These are phyloP conservation scores for Xylaria longipes DNA, from an alignment of 495 filamentous ascomycete genomes.

Conservation along the genomic window DNA sequence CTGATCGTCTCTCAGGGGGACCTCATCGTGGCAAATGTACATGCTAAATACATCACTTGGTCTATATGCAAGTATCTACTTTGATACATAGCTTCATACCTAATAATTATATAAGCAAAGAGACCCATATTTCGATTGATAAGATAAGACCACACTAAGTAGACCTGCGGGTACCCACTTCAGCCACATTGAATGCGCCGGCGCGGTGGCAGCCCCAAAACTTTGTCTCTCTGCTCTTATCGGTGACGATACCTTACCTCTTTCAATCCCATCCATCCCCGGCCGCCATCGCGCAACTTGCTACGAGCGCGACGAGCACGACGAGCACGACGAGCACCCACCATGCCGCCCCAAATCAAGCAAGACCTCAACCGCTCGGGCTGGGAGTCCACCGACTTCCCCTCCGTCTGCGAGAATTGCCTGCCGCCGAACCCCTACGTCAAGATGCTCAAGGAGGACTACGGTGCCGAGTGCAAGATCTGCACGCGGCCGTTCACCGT, in stretches of 20 bases:
- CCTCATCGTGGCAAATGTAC: not conserved
- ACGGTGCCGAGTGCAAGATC: constrained; percentile 81
- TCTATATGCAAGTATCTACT: not conserved
- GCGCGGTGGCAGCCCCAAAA: not conserved
- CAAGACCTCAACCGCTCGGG: constrained; percentile 96
- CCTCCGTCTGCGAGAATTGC: constrained; percentile 73
- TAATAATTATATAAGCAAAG: not conserved
- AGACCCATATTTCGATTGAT: not conserved
- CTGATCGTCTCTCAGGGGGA: not conserved
- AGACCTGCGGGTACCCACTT: too few species aligned
- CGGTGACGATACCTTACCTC: not conserved
- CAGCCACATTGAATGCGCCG: constrained; percentile 1
- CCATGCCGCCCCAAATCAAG: constrained; percentile 75
- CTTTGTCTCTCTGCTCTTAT: constrained; percentile 6
- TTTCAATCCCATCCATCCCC: not conserved
- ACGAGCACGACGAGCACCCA: not conserved
- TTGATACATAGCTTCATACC: not conserved
- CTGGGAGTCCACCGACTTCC: constrained; percentile 90
- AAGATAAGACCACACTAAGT: constrained; percentile 2
- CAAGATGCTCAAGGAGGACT: constrained; percentile 97
- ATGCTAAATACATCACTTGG: not conserved
- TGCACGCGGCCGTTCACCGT: constrained; percentile 97
- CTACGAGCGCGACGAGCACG: not conserved
- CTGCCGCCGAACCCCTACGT: constrained; percentile 97
- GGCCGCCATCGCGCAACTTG: constrained; percentile 11